These are phyloP conservation scores for Flaveria ramosissima DNA, from an alignment of 129 eudicot genomes.

Conservation along the genomic window DNA sequence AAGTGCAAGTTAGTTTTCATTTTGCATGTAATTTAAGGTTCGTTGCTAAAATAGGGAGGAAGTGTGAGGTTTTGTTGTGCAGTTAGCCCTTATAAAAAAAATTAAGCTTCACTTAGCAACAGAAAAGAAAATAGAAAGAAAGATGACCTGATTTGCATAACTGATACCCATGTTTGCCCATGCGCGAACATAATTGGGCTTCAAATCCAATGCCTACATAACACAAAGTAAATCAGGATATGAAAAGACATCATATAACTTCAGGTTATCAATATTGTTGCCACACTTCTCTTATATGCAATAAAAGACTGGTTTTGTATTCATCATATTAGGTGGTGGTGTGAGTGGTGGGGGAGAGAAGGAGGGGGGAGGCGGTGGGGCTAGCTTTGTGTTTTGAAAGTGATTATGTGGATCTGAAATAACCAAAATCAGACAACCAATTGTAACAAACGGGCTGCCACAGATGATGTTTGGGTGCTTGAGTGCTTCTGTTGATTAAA, in stretches of 20 bases:
- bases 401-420: no score
- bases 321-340: no score
- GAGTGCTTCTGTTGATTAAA: no score
- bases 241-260: not conserved
- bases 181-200: constrained; percentile 98
- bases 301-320: no score
- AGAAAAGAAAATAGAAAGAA: constrained; percentile 4
- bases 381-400: no score
- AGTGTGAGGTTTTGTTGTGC: not conserved
- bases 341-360: no score
- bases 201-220: constrained; percentile 84
- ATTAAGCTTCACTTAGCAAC: not conserved
- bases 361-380: no score
- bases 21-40: not conserved
- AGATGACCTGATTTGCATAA: constrained; percentile 84
- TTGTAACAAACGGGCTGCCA: no score
- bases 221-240: constrained; percentile 6
- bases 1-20: not conserved
- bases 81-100: not conserved
- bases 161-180: constrained; percentile 99
- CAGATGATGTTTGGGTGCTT: no score
- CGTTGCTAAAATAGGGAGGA: not conserved
- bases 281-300: no score
- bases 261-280: not conserved
- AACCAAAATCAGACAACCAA: no score